Conservation (phyloP, 106 monocot genomes). For the Agapanthus africanus region DNA sequence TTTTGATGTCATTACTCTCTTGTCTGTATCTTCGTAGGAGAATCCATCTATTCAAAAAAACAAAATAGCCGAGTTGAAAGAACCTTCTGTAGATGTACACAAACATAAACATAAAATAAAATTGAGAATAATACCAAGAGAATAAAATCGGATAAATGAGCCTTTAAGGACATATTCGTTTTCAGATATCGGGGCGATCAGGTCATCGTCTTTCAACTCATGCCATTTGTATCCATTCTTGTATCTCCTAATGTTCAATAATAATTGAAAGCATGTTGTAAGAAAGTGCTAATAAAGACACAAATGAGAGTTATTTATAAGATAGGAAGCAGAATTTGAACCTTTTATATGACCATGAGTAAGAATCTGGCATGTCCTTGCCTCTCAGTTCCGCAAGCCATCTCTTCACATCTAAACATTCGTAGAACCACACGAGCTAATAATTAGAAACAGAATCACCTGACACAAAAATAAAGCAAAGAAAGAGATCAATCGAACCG, state of each 20-base stretch:
- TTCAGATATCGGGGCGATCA: conserved; percentile 55
- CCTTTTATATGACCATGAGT: conserved; percentile 81
- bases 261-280: neutral
- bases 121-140: neutral
- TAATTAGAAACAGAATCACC: neutral
- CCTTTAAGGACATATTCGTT: conserved; percentile 66
- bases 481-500: conserved; percentile 14
- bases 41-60: neutral
- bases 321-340: neutral
- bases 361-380: conserved; percentile 45
- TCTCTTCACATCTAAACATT: conserved; percentile 58
- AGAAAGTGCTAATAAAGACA: too few relatives aligned
- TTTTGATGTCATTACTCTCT: neutral
- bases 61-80: neutral
- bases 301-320: too few relatives aligned
- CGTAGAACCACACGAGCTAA: neutral
- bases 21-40: neutral
- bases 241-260: neutral
- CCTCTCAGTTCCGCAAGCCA: conserved; percentile 69
- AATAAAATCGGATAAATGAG: conserved; percentile 9
- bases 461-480: neutral
- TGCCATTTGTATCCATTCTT: conserved; percentile 9
- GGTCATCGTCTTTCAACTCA: conserved; percentile 30
- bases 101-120: neutral
- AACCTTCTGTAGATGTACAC: neutral